Conservation (phyloP, 768 basidiomycete genomes). For the Boletus rufocinnamomeus region DNA sequence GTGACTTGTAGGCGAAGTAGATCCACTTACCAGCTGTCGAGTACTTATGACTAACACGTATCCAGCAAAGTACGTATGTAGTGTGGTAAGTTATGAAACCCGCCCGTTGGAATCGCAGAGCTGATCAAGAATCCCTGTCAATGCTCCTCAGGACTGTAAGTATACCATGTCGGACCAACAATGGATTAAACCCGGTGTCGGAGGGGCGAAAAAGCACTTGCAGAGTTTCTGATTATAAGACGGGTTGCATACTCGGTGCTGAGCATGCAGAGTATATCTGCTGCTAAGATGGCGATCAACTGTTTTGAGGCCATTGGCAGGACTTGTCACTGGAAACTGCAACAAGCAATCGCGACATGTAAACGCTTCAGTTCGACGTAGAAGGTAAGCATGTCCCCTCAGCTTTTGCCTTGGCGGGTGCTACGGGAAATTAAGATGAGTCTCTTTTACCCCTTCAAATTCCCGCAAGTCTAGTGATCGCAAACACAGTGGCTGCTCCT, state of each 20-base stretch:
- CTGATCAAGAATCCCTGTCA: too few species aligned
- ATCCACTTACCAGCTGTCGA: background rate
- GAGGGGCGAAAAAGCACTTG: too few species aligned
- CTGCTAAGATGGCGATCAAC: background rate
- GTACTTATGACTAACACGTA: background rate
- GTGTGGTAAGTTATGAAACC: too few species aligned
- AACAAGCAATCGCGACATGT: background rate
- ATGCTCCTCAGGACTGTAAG: too few species aligned
- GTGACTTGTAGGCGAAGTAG: background rate
- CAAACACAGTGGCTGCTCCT: constrained; percentile 13
- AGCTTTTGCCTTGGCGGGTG: background rate
- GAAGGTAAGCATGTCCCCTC: background rate
- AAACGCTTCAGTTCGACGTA: background rate
- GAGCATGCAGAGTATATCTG: background rate
- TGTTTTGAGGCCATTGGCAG: background rate
- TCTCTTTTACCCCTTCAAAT: constrained; percentile 2
- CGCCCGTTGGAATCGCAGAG: too few species aligned
- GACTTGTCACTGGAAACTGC: background rate
- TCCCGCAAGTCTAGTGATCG: constrained; percentile 1
- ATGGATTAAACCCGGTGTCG: too few species aligned
- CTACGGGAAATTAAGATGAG: background rate
- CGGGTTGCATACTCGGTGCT: background rate
- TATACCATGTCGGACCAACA: too few species aligned
- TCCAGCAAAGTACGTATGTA: too few species aligned
- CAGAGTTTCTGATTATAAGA: background rate